Conservation (phyloP, 768 basidiomycete species). For the Imleria badia region DNA sequence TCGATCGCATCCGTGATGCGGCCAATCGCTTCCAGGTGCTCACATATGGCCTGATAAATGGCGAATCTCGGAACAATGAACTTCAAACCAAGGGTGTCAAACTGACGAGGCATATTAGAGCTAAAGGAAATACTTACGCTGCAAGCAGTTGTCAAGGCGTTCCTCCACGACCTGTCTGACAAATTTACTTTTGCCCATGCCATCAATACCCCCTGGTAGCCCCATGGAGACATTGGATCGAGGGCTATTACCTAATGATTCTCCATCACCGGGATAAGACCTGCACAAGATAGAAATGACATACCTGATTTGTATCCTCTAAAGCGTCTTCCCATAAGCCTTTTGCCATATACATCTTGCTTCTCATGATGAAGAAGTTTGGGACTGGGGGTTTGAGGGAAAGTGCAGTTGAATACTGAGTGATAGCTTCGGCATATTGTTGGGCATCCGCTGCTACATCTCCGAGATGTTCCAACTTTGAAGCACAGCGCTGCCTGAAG, state of each 20-base stretch:
- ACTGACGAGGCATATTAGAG: too few relatives aligned
- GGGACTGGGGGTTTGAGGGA: too few relatives aligned
- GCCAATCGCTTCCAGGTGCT: neutral
- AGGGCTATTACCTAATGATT: neutral
- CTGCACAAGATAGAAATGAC: too few relatives aligned
- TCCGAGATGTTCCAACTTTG: neutral
- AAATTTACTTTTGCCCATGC: too few relatives aligned
- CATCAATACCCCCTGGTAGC: neutral
- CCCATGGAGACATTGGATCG: neutral
- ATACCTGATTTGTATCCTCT: conserved; percentile 2
- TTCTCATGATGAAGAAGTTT: too few relatives aligned
- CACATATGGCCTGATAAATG: neutral
- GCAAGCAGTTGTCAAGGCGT: too few relatives aligned
- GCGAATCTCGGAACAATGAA: neutral
- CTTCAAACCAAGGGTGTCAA: too few relatives aligned
- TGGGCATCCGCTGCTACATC: neutral
- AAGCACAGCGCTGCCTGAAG: neutral
- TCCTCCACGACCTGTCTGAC: too few relatives aligned
- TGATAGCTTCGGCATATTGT: neutral
- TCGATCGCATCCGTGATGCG: neutral
- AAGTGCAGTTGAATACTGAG: too few relatives aligned
- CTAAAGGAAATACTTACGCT: too few relatives aligned
- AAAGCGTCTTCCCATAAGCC: conserved; percentile 1
- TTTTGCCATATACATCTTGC: too few relatives aligned
- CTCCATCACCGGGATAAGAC: too few relatives aligned